Base-by-base conservation (phyloP, 2,329 filamentous ascomycete genomes). In the Metarhizium anisopliae region DNA sequence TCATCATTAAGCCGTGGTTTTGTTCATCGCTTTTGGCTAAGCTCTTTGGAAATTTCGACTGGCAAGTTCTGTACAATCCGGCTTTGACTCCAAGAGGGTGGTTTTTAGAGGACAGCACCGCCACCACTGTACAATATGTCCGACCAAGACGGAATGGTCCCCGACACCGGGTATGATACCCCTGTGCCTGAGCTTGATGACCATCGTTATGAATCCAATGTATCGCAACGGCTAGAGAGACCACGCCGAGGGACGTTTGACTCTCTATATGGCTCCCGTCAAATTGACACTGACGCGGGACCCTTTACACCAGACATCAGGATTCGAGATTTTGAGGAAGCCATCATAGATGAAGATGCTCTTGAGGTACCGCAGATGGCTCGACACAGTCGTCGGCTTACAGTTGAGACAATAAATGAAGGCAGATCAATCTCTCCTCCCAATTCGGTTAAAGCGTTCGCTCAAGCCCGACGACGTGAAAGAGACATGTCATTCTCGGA, bases 361-460 rank as follows among this genome's bases (percentile, higher is more conserved):
- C 78, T 72, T 61, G 74, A 73, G 14, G 73, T 69, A 6, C 77
- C 78, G n/a, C 73, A 74, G 6, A 67, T 67, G 18, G 61, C 66
- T 36, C 69, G 72, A 6, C 77, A 74, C 42, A 74, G 72, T 56
- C 81, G 82, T 16, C 79, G 81, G 56, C 76, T 79, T 56, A 81
- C 81, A 52, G 74, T 86, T 54, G 79, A 78, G 36, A 82, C 81
- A 1, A 70, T 77, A 50, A 69, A 74, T 29, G 79, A 82, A 25
- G 83, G 81, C 51, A 81, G 90, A 55, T 90, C 89, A 1, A 76
- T 83, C 2, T 97, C 94, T 6, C 93, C 93, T 11, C 94, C 94
- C 7, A 99, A 96, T 70, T 99, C 94, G 0, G 91, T 99, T 53
- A 95, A 97, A 70, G 94, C 94, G 4, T 99, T 99, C 71, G 94